Base-by-base conservation (phyloP, 1,139 yeast species). In the Yamadazyma dendronema region DNA sequence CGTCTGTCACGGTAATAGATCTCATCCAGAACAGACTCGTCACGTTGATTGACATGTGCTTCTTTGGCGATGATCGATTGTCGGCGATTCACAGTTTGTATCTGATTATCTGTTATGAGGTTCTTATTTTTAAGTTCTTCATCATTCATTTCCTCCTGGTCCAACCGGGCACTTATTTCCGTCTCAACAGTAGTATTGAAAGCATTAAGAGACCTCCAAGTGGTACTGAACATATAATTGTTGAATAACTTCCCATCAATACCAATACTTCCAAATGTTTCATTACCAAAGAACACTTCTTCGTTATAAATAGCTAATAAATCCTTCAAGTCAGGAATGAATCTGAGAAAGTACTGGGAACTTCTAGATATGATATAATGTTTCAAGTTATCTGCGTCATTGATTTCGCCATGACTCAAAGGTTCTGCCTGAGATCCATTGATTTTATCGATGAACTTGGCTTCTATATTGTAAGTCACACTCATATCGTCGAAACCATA, bases 381-480 rank as follows among this genome's bases (percentile, higher is more conserved):
- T 19, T 59, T 51, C 23, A 57, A 59, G 33, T 61, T 54, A 28
- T 41, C 40, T 6, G 69, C 63, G 36, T 63, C 67, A 45, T 69
- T 69, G 39, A 71, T 65, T 35, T 69, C 74, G 33, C 57, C 53
- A 27, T 64, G 64, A 11, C 63, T 59, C 2, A 69, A 48, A 1
- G 67, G 58, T 17, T 52, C 54, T 31, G 49, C 42, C 24, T 59
- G 58, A 34, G 52, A 50, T 15, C 53, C 52, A 41, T 61, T 56
- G 30, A 60, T 38, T 41, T 66, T 64, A 42, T 71, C 75, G 34
- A 71, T 70, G 41, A 71, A 64, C 35, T 62, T 55, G 47, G 70
- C 67, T 49, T 72, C 76, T 15, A 72, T 67, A 3, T 73, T 59
- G 42, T 72, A 72, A 28, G 67, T 59, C 16, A 71, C 55, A 49